Base-by-base conservation (phyloP, 176 grass and related monocot genomes). In the Pharus latifolius region DNA sequence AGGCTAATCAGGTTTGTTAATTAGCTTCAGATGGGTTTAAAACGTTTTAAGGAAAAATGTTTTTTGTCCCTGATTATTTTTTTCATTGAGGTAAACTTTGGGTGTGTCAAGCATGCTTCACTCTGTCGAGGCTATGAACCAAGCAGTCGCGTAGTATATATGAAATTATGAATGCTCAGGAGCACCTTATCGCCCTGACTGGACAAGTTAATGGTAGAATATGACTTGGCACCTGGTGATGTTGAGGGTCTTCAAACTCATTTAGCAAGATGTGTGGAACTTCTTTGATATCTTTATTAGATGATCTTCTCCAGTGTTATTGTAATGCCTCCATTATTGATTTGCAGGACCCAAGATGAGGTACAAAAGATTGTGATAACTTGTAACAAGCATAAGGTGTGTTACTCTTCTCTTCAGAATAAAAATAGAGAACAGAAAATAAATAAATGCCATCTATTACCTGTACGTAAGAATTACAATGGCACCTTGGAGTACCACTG, bases 351-450 rank as follows among this genome's bases (percentile, higher is more conserved):
- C 15, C 86, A 88, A 45, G 81, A 90, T 60, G 89, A 98, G 30
- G 89, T 98, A n/a, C 86, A 83, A 3, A 93, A 80, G 75, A 90
- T 88, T 80, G 87, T 98, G 30, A 63, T 80, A 65, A 64, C 49
- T 12, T 98, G 94, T 57, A 98, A 98, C 56, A 88, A 93, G 67
- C 85, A 98, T 75, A 68, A 85, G 89, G 94, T 90, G 69, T 37
- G 42, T 0, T 40, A 31, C 47, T 62, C 28, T 49, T 73, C 70
- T 77, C 48, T 51, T 70, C 7, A 11, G 27, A 3, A 33, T 49
- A 52, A 63, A 64, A 18, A 54, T n/a, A 34, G 28, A 43, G 27
- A 17, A 55, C 10, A 58, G 29, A 46, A 16, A 16, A 69, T 7
- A 57, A 14, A n/a, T 66, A 5, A 56, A 73, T 40, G 26, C 5